These are phyloP conservation scores for Phytophthora chlamydospora DNA, from an alignment of 352 stramenopile genomes.

Conservation along the genomic window DNA sequence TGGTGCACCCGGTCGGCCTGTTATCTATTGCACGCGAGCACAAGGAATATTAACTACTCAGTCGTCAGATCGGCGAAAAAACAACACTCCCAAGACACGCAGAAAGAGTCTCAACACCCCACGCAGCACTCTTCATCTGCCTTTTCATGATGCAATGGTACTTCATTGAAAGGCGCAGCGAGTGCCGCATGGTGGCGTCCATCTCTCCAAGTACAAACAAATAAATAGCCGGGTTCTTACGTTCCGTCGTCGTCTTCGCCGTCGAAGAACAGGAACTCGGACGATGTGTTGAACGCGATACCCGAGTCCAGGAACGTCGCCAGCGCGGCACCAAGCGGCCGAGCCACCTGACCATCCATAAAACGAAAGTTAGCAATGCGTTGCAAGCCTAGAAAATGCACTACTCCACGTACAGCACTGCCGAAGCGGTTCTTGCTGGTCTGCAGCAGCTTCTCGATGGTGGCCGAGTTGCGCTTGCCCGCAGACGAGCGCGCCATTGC, in stretches of 20 bases:
- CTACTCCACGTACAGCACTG: slow-evolving; percentile 52
- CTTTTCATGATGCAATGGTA: too few species aligned
- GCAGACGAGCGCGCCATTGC: slow-evolving; percentile 65
- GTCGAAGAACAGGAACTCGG: slow-evolving; percentile 80
- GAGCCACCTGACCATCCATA: slow-evolving; percentile 42
- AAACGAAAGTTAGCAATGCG: slow-evolving; percentile 11
- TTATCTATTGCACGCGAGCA: slow-evolving; percentile 68
- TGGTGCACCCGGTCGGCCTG: slow-evolving; percentile 16
- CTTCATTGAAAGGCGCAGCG: too few species aligned
- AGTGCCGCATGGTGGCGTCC: too few species aligned
- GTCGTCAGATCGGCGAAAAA: slow-evolving; percentile 60
- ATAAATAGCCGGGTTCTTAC: slow-evolving; percentile 42
- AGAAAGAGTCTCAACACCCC: too few species aligned
- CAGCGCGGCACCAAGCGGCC: slow-evolving; percentile 52
- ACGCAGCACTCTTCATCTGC: background rate
- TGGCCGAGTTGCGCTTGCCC: slow-evolving; percentile 49
- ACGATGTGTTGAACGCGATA: slow-evolving; percentile 60
- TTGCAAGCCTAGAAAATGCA: background rate
- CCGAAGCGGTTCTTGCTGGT: slow-evolving; percentile 69
- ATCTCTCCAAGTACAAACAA: too few species aligned
- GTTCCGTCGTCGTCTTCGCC: slow-evolving; percentile 82
- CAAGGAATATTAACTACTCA: slow-evolving; percentile 82
- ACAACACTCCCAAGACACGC: background rate
- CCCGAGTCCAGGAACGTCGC: slow-evolving; percentile 58
- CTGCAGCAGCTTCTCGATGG: slow-evolving; percentile 70